Base-by-base conservation (phyloP, 352 stramenopile species). In the Pythium brachiatum region DNA sequence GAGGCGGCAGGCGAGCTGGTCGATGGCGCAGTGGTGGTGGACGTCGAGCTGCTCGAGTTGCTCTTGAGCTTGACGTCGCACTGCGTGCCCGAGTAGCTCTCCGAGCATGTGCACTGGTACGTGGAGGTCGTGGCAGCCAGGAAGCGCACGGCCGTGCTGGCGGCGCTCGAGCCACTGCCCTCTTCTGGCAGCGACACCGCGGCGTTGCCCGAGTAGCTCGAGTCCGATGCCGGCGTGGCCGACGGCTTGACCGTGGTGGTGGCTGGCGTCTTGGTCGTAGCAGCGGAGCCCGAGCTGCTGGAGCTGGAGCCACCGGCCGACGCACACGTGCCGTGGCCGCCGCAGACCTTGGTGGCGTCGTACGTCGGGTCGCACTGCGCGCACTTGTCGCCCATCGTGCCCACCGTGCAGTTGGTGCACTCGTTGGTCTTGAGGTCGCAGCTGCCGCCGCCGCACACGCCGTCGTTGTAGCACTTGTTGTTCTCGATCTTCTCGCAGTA, bases 401-500 rank as follows among this genome's bases (percentile, higher is more conserved):
- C 83, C 2, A 36, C 60, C 18, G 75, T 69, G 57, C 83, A 92
- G 65, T 87, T 71, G 12, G 57, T 64, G 63, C 83, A 92, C 69
- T 88, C 57, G 64, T 90, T 44, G 0, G 16, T 70, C 7, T 69
- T 83, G 0, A 90, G 73, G 72, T 92, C 74, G 68, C 83, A 92
- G 52, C 63, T 79, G 32, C 83, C 83, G 13, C 78, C 79, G 36
- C 79, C 74, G 68, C 83, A 92, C 59, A 89, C 77, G 11, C 69
- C 83, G 67, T 83, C 66, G 56, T 75, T 63, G 57, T 74, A 84
- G 71, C 83, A 90, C 64, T 79, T 74, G 78, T 92, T 90, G 48
- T 79, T 84, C 27, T 69, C 76, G 29, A 90, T 80, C 66, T 83
- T 85, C 65, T 92, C 69, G 61, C 83, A 92, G 72, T 85, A 92